Conservation (phyloP, 176 grass and related monocot genomes). For the Carex cristatella region DNA sequence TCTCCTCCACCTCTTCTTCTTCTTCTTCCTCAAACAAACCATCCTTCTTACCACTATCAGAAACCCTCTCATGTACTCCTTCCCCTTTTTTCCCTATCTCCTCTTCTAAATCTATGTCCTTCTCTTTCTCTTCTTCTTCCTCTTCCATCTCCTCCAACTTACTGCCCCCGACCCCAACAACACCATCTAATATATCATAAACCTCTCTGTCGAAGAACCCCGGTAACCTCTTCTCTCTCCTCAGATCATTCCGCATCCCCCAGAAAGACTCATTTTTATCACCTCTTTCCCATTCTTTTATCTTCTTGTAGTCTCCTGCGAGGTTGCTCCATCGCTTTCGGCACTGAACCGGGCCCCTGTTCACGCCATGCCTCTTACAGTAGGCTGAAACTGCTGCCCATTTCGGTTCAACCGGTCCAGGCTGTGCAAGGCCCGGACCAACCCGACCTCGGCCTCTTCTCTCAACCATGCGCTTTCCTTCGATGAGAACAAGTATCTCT, state of each 20-base stretch:
- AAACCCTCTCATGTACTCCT: slow-evolving; percentile 11
- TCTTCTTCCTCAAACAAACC: slow-evolving; percentile 38
- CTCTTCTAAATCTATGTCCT: neutral
- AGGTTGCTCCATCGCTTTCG: slow-evolving; percentile 98
- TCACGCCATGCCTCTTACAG: slow-evolving; percentile 73
- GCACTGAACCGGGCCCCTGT: slow-evolving; percentile 81
- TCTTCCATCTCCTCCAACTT: slow-evolving; percentile 33
- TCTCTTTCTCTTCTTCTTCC: slow-evolving; percentile 30
- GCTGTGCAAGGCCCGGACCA: neutral
- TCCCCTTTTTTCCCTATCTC: neutral
- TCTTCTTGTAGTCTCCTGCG: slow-evolving; percentile 96
- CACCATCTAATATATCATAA: slow-evolving; percentile 76
- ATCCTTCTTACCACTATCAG: slow-evolving; percentile 30
- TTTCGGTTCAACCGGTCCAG: slow-evolving; percentile 62
- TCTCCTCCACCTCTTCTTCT: slow-evolving; percentile 24
- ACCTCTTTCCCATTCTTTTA: slow-evolving; percentile 86
- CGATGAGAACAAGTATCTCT: slow-evolving; percentile 92
- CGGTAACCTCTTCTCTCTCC: slow-evolving; percentile 67
- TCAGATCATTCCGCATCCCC: slow-evolving; percentile 88
- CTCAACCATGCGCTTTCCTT: slow-evolving; percentile 78
- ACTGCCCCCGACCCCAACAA: slow-evolving; percentile 9
- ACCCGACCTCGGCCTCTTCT: slow-evolving; percentile 53
- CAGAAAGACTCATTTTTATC: slow-evolving; percentile 68
- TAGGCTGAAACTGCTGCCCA: slow-evolving; percentile 83
- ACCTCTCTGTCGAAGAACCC: slow-evolving; percentile 96